Base-by-base conservation (phyloP, 768 basidiomycete species). In the Suillus spraguei region DNA sequence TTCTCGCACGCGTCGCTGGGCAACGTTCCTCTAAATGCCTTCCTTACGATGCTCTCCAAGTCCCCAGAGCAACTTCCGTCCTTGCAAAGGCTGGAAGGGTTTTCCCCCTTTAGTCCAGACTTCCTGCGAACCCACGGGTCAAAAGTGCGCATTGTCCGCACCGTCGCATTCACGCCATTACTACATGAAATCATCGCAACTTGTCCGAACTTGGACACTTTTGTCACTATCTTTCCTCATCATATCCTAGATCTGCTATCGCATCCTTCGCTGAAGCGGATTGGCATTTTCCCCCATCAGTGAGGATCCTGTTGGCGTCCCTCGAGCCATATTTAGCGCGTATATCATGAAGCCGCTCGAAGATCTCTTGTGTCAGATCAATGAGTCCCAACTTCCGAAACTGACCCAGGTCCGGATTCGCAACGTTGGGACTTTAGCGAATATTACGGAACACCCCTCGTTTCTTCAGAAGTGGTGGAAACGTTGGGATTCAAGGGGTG, bases 341-440 rank as follows among this genome's bases (percentile, higher is more conserved):
- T 81, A 81, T 24, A 76, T 83, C 35, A 72, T 83, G 69, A 69
- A 65, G 22, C 81, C 81, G 7, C 71, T 82, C 22, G 79, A 81
- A 33, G 71, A 68, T n/a, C 61, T 81, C 14, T 70, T 82, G 66
- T 70, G 71, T 49, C 71, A 75, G 50, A 73, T 82, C 28, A 78
- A 81, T 59, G 64, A 58, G 64, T 76, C 79, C 39, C 49, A 71
- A 36, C 62, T 79, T 24, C 78, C 81, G 10, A 62, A 66, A 35
- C 65, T 82, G 32, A 62, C 60, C 7, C 80, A 81, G 28, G 61
- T 83, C 41, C 75, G 79, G 22, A 71, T 82, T n/a, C 70, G 78
- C 60, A 79, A 82, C 60, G 71, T 72, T 9, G 81, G 81, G 0
- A 74, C 76, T 0, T 73, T 80, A 75, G 72, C 72, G 5, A 64